Evolutionary conservation across 2,329 filamentous ascomycete genomes (phyloP).

Genomic region (Fusarium equiseti): DNA sequence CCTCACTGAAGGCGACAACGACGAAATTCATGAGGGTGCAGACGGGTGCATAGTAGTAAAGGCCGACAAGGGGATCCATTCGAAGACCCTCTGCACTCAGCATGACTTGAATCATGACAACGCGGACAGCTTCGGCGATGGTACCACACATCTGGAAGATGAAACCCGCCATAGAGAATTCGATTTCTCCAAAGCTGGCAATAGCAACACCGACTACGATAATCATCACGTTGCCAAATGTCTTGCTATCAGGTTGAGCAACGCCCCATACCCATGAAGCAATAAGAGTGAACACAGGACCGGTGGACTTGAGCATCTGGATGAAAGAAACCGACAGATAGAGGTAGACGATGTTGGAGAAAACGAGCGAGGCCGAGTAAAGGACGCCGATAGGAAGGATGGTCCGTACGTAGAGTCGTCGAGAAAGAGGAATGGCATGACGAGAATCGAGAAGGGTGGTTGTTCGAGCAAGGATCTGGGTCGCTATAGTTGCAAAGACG

Average conservation of each 20-base stretch:
- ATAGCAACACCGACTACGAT: conserved; percentile 66
- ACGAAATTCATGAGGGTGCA: conserved; percentile 84
- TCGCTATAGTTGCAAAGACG: conserved; percentile 73
- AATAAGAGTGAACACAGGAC: conserved; percentile 75
- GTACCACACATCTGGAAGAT: conserved; percentile 80
- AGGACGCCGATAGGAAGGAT: conserved; percentile 75
- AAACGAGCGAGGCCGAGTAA: conserved; percentile 74
- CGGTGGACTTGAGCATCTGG: conserved; percentile 78
- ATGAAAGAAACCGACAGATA: conserved; percentile 77
- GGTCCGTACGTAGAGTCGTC: conserved; percentile 69
- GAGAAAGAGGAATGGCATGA: conserved; percentile 71
- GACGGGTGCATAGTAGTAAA: conserved; percentile 91
- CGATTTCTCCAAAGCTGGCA: conserved; percentile 72
- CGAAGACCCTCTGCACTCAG: conserved; percentile 81
- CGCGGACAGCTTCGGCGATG: conserved; percentile 81
- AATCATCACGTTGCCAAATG: conserved; percentile 62
- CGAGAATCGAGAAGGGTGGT: conserved; percentile 73
- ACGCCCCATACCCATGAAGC: conserved; percentile 71
- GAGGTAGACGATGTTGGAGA: conserved; percentile 75
- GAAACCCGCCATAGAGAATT: conserved; percentile 75
- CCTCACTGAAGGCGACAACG: conserved; percentile 76
- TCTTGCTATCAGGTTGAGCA: conserved; percentile 59
- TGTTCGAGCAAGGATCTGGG: conserved; percentile 73
- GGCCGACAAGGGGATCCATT: conserved; percentile 88
- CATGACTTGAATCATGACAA: conserved; percentile 88